These are phyloP conservation scores for Omphalotus guepiniiformis DNA, from an alignment of 768 basidiomycete genomes.

Conservation along the genomic window DNA sequence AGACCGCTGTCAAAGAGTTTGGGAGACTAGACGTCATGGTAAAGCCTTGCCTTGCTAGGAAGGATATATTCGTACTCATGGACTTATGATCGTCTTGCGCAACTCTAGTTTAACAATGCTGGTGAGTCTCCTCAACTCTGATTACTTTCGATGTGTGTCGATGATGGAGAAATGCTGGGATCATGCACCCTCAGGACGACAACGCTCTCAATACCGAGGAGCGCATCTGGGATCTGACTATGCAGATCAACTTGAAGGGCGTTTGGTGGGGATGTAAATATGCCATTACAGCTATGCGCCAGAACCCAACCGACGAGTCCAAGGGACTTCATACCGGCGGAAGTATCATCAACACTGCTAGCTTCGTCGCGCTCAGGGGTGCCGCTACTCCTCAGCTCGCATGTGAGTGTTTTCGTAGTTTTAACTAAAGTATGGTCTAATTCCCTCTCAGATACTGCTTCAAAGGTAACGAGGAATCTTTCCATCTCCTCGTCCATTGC, in stretches of 20 bases:
- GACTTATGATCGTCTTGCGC: not conserved
- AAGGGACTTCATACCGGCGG: conserved; percentile 80
- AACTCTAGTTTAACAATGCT: conserved; percentile 84
- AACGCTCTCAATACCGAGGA: conserved; percentile 96
- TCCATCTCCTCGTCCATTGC: conserved; percentile 9
- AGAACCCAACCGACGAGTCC: conserved; percentile 78
- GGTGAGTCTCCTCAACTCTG: conserved; percentile 33
- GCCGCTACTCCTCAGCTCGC: conserved; percentile 99
- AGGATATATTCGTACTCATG: no score
- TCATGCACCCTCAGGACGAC: conserved; percentile 96
- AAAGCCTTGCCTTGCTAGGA: no score
- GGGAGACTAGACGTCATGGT: conserved; percentile 97
- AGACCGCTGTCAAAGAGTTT: conserved; percentile 74
- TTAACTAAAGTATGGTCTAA: conserved; percentile 9
- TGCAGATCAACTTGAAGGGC: conserved; percentile 95
- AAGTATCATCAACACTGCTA: conserved; percentile 97
- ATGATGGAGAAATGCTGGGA: conserved; percentile 45
- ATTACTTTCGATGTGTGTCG: not conserved
- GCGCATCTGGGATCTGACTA: conserved; percentile 90
- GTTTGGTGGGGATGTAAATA: conserved; percentile 99
- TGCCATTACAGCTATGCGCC: conserved; percentile 93
- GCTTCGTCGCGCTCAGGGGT: conserved; percentile 93
- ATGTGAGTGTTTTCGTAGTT: conserved; percentile 50
- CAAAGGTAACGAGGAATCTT: conserved; percentile 54
- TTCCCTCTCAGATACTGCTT: conserved; percentile 73